A percentile compares a stretch with the other conserved stretches of the same genome.
Evolutionary conservation across 768 basidiomycete species (phyloP).

Genomic region (Galerina sulciceps): DNA sequence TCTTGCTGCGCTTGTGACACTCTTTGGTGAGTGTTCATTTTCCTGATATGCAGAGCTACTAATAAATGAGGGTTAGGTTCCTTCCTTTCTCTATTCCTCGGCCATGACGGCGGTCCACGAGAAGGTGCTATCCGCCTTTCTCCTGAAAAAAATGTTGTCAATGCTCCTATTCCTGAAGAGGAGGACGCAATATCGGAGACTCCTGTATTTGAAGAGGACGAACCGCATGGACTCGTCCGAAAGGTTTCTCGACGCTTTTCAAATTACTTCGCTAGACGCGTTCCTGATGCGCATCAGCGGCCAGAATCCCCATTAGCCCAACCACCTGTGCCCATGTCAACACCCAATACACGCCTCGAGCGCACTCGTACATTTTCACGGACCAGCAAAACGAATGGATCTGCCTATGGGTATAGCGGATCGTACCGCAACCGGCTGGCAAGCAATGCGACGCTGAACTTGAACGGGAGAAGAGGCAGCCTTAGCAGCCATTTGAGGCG

Average conservation of each 20-base stretch:
- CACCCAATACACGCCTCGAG: constrained; percentile 43
- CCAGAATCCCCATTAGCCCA: constrained; percentile 35
- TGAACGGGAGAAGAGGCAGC: constrained; percentile 56
- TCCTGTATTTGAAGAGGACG: constrained; percentile 50
- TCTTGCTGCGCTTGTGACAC: constrained; percentile 76
- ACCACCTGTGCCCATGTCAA: constrained; percentile 49
- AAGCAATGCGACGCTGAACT: constrained; percentile 47
- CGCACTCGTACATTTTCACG: constrained; percentile 55
- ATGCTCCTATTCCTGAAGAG: constrained; percentile 71
- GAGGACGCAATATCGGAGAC: constrained; percentile 46
- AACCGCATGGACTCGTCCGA: constrained; percentile 40
- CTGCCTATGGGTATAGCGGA: constrained; percentile 78
- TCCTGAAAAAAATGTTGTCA: constrained; percentile 66
- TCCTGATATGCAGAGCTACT: neutral
- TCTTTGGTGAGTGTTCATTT: constrained; percentile 54
- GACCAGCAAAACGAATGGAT: constrained; percentile 69
- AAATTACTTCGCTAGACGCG: constrained; percentile 59
- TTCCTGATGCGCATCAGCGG: constrained; percentile 40
- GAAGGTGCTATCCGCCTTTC: constrained; percentile 84
- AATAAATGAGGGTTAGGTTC: constrained; percentile 57
- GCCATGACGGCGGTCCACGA: constrained; percentile 87
- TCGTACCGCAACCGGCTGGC: constrained; percentile 59
- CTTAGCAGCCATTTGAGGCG: constrained; percentile 56
- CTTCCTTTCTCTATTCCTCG: constrained; percentile 85
- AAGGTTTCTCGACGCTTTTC: constrained; percentile 61